Evolutionary conservation across 177 flowering plant genomes (phyloP).

Genomic region (Vitis hybrid): DNA sequence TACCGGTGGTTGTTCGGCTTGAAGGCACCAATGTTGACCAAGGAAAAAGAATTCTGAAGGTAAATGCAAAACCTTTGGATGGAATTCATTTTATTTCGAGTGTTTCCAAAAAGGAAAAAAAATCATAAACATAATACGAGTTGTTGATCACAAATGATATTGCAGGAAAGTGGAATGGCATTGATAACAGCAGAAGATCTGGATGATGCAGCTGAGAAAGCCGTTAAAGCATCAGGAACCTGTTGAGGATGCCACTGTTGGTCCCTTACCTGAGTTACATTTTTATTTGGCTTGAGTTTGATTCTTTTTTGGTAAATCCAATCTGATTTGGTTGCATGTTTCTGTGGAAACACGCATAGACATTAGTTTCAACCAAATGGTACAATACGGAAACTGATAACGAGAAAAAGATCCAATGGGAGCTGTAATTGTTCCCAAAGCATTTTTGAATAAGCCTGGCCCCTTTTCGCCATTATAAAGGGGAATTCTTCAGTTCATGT

Average conservation of each 20-base stretch:
- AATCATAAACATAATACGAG: not conserved
- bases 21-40: conserved; percentile 99
- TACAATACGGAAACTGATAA: not conserved
- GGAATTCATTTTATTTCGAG: not conserved
- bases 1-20: conserved; percentile 91
- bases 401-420: not conserved
- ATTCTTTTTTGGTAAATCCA: conserved; percentile 8
- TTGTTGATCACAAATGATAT: conserved; percentile 10
- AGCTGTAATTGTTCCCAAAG: not conserved
- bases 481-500: not conserved
- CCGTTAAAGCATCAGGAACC: conserved; percentile 60
- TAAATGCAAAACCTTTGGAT: conserved; percentile 19
- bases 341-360: not conserved
- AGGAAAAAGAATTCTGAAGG: conserved; percentile 96
- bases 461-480: not conserved
- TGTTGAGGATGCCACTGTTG: conserved; percentile 19
- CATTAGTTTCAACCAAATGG: not conserved
- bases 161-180: conserved; percentile 92
- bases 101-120: not conserved
- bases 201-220: conserved; percentile 99
- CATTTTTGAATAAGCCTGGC: not conserved
- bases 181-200: conserved; percentile 91
- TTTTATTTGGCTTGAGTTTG: not conserved
- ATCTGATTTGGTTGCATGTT: not conserved
- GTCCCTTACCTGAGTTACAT: not conserved